Conservation (phyloP, 1,284 basidiomycete species). For the Trichosporon faecale region DNA sequence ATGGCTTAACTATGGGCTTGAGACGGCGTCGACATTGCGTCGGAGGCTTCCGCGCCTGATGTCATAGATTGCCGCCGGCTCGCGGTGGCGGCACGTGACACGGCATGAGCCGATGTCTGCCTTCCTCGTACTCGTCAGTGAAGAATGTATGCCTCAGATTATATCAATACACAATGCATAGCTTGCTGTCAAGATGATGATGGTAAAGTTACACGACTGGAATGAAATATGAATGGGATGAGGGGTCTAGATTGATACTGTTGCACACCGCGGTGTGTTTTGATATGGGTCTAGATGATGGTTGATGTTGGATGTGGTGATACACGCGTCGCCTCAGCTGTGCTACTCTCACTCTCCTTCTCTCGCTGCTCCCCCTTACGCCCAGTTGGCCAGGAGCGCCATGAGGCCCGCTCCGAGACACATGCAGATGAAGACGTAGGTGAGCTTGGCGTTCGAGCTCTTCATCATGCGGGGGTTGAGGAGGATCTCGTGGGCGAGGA, state of each 20-base stretch:
- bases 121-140: too few species aligned
- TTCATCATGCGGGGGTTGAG: constrained; percentile 80
- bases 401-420: constrained; percentile 72
- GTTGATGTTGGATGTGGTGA: background rate
- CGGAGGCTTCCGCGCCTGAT: background rate
- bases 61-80: background rate
- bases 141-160: too few species aligned
- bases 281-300: background rate
- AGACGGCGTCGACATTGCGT: background rate
- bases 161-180: constrained; percentile 3
- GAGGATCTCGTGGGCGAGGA: constrained; percentile 88
- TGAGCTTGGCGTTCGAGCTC: constrained; percentile 62
- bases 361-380: constrained; percentile 51
- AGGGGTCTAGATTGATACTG: background rate
- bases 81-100: background rate
- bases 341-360: background rate
- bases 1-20: too few species aligned
- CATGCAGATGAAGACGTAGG: constrained; percentile 72
- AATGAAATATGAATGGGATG: background rate
- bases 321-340: background rate
- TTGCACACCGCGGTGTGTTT: background rate
- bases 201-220: background rate
- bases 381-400: constrained; percentile 82
- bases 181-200: background rate
- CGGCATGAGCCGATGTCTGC: background rate